Evolutionary conservation across 768 basidiomycete species (phyloP).

Genomic region (Boletus rufocinnamomeus): DNA sequence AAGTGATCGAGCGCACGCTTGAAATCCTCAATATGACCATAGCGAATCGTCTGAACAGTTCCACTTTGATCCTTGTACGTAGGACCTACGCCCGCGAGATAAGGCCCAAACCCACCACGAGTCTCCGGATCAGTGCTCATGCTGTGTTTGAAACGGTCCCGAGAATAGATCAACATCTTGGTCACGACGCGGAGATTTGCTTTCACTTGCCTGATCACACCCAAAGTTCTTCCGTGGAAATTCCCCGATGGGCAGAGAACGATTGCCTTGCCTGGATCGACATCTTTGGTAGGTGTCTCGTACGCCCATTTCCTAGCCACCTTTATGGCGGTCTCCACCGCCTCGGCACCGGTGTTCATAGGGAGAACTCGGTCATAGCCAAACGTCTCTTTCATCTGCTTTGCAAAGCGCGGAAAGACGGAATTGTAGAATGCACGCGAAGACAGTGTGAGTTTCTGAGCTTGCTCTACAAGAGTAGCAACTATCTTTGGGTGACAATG

Average conservation of each 20-base stretch:
- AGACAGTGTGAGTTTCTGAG: conserved; percentile 87
- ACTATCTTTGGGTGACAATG: conserved; percentile 93
- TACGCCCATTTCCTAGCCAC: conserved; percentile 98
- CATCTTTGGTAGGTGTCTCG: conserved; percentile 69
- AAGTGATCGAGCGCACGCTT: conserved; percentile 76
- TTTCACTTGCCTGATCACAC: conserved; percentile 69
- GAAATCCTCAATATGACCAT: conserved; percentile 82
- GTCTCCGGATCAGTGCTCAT: conserved; percentile 96
- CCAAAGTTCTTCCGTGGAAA: conserved; percentile 93
- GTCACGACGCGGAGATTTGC: neutral
- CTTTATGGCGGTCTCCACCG: conserved; percentile 97
- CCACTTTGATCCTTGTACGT: conserved; percentile 58
- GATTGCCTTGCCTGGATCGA: conserved; percentile 65
- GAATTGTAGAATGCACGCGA: conserved; percentile 97
- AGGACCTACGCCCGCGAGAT: conserved; percentile 83
- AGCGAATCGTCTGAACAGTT: conserved; percentile 64
- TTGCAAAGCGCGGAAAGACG: conserved; percentile 86
- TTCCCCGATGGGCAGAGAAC: conserved; percentile 86
- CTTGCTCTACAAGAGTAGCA: conserved; percentile 76
- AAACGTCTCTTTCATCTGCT: conserved; percentile 80
- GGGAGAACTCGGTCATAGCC: conserved; percentile 95
- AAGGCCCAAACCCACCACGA: conserved; percentile 88
- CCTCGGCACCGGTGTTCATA: conserved; percentile 99
- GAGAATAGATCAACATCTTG: conserved; percentile 11
- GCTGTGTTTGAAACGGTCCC: conserved; percentile 39